Percentiles rank a stretch among this genome's conserved stretches.
Evolutionary conservation across 1,284 basidiomycete species (phyloP).

Genomic region (Ceratobasidium sp.): DNA sequence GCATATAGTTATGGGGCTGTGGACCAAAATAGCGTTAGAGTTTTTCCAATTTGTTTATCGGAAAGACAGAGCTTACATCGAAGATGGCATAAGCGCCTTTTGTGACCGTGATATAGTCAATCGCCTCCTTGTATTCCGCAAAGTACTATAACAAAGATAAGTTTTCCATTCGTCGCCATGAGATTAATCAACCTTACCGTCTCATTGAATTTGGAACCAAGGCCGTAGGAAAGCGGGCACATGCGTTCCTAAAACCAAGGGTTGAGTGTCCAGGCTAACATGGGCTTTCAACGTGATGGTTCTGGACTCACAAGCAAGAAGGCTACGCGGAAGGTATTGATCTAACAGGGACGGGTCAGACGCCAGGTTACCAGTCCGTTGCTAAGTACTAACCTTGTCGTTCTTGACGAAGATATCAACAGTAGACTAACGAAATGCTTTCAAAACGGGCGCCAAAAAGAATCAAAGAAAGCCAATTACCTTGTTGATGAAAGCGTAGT

Average conservation of each 20-base stretch:
- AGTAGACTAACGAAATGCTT: constrained; percentile 56
- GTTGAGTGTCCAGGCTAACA: background rate
- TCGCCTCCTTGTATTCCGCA: constrained; percentile 61
- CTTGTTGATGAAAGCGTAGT: constrained; percentile 67
- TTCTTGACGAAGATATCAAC: constrained; percentile 65
- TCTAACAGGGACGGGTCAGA: constrained; percentile 45
- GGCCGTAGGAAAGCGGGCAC: constrained; percentile 62
- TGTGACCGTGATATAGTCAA: constrained; percentile 62
- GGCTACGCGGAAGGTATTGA: constrained; percentile 66
- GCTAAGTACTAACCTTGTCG: constrained; percentile 55
- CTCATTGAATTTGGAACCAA: constrained; percentile 64
- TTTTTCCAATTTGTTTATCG: background rate
- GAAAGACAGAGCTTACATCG: constrained; percentile 52
- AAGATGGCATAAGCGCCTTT: constrained; percentile 64
- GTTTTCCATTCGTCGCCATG: background rate
- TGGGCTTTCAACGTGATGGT: background rate
- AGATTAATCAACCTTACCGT: constrained; percentile 56
- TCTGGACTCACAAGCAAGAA: constrained; percentile 60
- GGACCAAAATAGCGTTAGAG: no score
- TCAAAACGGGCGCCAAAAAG: background rate
- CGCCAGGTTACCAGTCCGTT: background rate
- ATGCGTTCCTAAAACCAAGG: constrained; percentile 58
- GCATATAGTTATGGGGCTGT: constrained; percentile 66
- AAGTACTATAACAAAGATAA: constrained; percentile 59
- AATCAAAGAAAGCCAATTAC: constrained; percentile 50